Conservation (phyloP, 2,329 filamentous ascomycete species). For the Penicillium capsulatum region DNA sequence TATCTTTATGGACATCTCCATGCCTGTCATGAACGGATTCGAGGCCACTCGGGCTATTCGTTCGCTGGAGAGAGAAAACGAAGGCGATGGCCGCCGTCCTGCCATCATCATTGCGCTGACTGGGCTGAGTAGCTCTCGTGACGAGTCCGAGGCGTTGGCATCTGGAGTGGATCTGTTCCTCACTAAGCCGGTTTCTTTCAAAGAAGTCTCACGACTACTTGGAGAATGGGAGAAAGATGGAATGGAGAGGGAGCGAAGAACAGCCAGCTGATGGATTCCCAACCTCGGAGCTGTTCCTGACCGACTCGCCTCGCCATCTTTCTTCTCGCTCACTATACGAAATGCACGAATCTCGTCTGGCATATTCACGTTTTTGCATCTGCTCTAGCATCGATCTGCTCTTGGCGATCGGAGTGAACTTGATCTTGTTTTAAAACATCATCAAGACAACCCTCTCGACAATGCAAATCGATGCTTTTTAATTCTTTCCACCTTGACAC, state of each 20-base stretch:
- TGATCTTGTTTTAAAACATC: slow-evolving; percentile 12
- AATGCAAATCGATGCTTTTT: slow-evolving; percentile 4
- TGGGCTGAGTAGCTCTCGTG: slow-evolving; percentile 42
- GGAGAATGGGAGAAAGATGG: slow-evolving; percentile 30
- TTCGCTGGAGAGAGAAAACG: slow-evolving; percentile 36
- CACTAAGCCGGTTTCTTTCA: slow-evolving; percentile 47
- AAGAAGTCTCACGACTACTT: slow-evolving; percentile 40
- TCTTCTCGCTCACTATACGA: not conserved
- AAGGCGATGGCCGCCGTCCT: slow-evolving; percentile 27
- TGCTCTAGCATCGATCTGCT: too few relatives aligned
- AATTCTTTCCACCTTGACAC: not conserved
- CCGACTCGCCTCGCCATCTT: too few relatives aligned
- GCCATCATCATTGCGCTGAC: slow-evolving; percentile 46
- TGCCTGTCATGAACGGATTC: slow-evolving; percentile 49
- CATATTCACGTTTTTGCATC: too few relatives aligned
- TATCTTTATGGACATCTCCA: slow-evolving; percentile 49
- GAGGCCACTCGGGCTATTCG: slow-evolving; percentile 47
- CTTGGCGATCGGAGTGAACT: slow-evolving; percentile 4
- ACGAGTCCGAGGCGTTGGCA: slow-evolving; percentile 42
- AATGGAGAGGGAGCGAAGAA: slow-evolving; percentile 13
- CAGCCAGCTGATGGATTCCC: not conserved
- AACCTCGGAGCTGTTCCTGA: too few relatives aligned
- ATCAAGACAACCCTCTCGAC: slow-evolving; percentile 7
- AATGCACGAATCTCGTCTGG: too few relatives aligned
- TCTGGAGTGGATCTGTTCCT: slow-evolving; percentile 47